Conservation (phyloP, 768 basidiomycete genomes). For the Auricularia auricula-judae region DNA sequence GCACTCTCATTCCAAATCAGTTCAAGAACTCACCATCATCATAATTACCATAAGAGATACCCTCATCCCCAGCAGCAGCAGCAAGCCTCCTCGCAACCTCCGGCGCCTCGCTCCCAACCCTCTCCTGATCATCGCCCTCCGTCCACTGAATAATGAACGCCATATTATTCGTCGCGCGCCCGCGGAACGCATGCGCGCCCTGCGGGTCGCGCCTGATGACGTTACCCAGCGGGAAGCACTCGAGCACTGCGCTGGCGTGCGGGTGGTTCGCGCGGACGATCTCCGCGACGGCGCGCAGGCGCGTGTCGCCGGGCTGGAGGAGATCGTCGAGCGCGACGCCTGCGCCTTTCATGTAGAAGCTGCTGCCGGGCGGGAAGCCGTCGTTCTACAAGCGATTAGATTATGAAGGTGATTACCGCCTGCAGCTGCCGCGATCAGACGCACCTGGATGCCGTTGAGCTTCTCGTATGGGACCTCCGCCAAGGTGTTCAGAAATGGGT, state of each 20-base stretch:
- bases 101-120: slow-evolving; percentile 16
- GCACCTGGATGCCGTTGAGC: slow-evolving; percentile 31
- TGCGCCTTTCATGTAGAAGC: slow-evolving; percentile 32
- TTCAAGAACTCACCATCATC: slow-evolving; percentile 17
- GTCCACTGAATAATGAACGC: slow-evolving; percentile 27
- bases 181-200: slow-evolving; percentile 30
- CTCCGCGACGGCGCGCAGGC: background rate
- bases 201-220: slow-evolving; percentile 15
- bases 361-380: slow-evolving; percentile 23
- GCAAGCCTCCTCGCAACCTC: slow-evolving; percentile 23
- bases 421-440: background rate
- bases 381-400: slow-evolving; percentile 23
- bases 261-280: slow-evolving; percentile 18
- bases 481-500: slow-evolving; percentile 28
- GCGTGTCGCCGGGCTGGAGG: background rate
- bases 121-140: slow-evolving; percentile 20
- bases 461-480: slow-evolving; percentile 37
- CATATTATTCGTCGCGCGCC: slow-evolving; percentile 25
- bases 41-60: slow-evolving; percentile 36
- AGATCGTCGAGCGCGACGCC: background rate
- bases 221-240: slow-evolving; percentile 31
- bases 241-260: slow-evolving; percentile 21
- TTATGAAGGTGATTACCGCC: background rate
- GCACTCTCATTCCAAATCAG: no score
- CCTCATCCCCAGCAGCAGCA: slow-evolving; percentile 19